Evolutionary conservation across 108 stramenopile genomes (phyloP), one percentile per base, ranked within the genome.

Genomic region (Skeletonema potamos): DNA sequence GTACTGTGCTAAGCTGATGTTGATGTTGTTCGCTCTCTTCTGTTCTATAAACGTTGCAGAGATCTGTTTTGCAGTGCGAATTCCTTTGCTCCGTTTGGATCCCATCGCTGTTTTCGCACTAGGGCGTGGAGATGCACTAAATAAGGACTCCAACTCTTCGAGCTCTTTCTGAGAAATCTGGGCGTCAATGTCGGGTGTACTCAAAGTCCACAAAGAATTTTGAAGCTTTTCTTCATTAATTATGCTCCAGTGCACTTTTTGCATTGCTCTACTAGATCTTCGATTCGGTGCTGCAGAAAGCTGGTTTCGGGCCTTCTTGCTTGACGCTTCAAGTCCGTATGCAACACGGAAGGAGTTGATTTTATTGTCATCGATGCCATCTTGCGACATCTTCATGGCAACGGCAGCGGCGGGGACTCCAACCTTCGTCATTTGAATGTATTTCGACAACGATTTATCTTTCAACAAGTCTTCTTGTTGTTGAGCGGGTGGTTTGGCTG

Each of bases 1-100:
- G 54, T 68, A 84, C 30, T 84, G 84, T 6, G 84, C 84, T 7
- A 84, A 62, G 2, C 68, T 61, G 28, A 84, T 84, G 9, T 67
- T 62, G 13, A 84, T 68, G 26, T 81, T 84, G 30, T 84, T 74
- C 6, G 76, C 75, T 60, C 84, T 55, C 27, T 76, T 79, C 0
- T 72, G 61, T 63, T 84, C 80, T n/a, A 84, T 73, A 0, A 84
- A 30, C 17, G 28, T 66, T 44, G 66, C 51, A 8, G 48, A 12
- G 2, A 9, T 46, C 6, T 1, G 22, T 0, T 20, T 51, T 22
- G 7, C 0, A 51, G 18, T 4, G 9, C 20, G 22, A 51, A 1
- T 6, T 51, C 20, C 48, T 22, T 22, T 24, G 48, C 22, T 20
- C 22, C 48, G 22, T 24, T 51, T 51, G 48, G 39, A 41, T 41